Base-by-base conservation (phyloP, 129 eudicot genomes). In the Arctium minus region DNA sequence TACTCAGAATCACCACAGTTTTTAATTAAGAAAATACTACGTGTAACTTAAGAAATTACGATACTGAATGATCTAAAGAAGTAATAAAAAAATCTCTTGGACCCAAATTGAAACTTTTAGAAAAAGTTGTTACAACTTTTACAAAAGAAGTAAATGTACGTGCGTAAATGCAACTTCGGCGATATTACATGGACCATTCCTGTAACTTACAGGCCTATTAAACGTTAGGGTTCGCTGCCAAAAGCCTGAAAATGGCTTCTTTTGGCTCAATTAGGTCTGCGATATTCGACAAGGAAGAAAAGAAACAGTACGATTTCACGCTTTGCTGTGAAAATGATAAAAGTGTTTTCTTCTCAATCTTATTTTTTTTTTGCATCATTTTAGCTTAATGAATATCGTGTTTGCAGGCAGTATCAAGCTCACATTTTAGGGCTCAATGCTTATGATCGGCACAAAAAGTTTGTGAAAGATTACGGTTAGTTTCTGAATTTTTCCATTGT, bases 371-470 rank as follows among this genome's bases (percentile, higher is more conserved):
- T 35, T 39, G 68, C 53, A 44, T 73, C 9, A 50, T 56, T 80
- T 30, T 32, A 56, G 29, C 32, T 50, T 50, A 29, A 73, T 7
- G 12, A 22, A 2, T 48, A 17, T 37, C 32, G 11, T 2, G 31
- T 78, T 29, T 78, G 72, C 92, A 94, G 98, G 98, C 97, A 90
- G 80, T 96, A 93, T 86, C 99, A 96, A 83, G 92, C 91, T 86
- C 92, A 96, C 82, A 87, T 93, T 53, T 84, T 87, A 85, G 99
- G 99, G 53, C 99, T 96, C 84, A 96, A 96, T 73, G 99, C 99
- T 1, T 96, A 86, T 84, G 99, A 96, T 79, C 92, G 98, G 60
- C 99, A 96, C 89, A 90, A 91, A 82, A 93, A 96, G 79, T 96
- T 93, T 80, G 18, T 96, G 37, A 84, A 89, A 44, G 99, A 96